Evolutionary conservation across 2,329 filamentous ascomycete species (phyloP), one percentile per base, ranked within the genome.

Genomic region (Trichoderma hamatum): DNA sequence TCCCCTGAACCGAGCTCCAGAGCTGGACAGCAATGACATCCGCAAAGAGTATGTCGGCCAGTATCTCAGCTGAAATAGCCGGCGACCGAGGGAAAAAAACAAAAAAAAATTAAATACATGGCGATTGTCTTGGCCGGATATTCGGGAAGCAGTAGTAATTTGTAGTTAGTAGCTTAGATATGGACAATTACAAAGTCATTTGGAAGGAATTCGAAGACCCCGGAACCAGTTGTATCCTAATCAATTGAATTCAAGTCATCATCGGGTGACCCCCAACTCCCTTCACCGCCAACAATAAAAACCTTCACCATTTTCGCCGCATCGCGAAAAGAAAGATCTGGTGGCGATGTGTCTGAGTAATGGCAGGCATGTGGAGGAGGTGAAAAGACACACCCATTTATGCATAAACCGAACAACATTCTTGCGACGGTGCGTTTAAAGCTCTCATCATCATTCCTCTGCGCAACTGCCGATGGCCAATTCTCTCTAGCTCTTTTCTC

Each of bases 11-110:
- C 89, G 96, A 68, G 88, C 87, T 7, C 81, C 83, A 5, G 91
- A 95, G 60, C 87, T 97, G 54, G 93, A 98, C 78, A 79, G 79
- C 70, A 99, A 98, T 81, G 82, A 85, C 64, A 92, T 90, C 78
- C 88, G 96, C 69, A 88, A 93, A 84, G 87, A 89, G 60, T 99
- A 99, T 76, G 83, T 97, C 51, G 74, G 78, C 69, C 77, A 84
- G 62, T 88, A 81, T 71, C 74, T 85, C 26, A 80, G 85, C 63
- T 63, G 32, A 63, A 9, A 24, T 21, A 24, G 26, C 36, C 55
- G n/a, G n/a, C 34, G 30, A 28, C 63, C 30, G 49, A 39, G 14
- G 51, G 28, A 16, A 24, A 13, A 32, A 46, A n/a, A 39, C 32
- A 51, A 52, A 26, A 5, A 1, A 28, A 52, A 36, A 24, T 5